Conservation (phyloP, 78 protist species). For the Emiliania huxleyi region DNA sequence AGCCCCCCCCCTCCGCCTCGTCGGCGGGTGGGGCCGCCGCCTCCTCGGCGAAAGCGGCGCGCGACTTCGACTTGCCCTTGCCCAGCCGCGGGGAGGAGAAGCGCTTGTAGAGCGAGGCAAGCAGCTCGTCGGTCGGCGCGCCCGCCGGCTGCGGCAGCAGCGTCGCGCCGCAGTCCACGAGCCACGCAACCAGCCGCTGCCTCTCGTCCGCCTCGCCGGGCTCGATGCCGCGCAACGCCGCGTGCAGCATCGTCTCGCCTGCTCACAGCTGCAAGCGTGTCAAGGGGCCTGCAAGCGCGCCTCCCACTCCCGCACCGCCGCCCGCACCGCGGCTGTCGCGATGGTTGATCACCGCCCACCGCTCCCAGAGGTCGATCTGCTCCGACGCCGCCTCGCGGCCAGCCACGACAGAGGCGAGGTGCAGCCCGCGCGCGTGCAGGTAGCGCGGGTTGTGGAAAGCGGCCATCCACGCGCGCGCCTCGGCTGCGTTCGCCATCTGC, state of each 20-base stretch:
- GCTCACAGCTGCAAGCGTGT: too few species aligned
- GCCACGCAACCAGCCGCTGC: background rate
- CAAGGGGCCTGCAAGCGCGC: too few species aligned
- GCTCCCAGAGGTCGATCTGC: constrained; percentile 3
- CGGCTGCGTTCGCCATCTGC: background rate
- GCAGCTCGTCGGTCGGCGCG: background rate
- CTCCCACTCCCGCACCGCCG: too few species aligned
- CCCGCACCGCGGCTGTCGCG: background rate
- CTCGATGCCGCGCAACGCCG: background rate
- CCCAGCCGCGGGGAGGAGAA: too few species aligned
- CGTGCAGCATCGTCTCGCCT: constrained; percentile 3
- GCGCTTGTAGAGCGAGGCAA: too few species aligned
- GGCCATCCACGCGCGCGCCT: background rate
- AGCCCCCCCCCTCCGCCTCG: too few species aligned
- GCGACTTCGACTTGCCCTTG: too few species aligned
- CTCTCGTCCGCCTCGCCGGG: background rate
- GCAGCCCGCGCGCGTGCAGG: background rate
- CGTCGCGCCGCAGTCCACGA: background rate
- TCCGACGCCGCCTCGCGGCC: background rate
- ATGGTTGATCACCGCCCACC: background rate
- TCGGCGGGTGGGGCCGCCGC: too few species aligned
- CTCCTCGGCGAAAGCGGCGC: too few species aligned
- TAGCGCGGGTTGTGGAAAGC: background rate
- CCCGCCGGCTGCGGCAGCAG: background rate
- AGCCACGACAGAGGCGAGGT: background rate